Percentiles rank a stretch among this genome's conserved stretches.
Evolutionary conservation across 345 rosid genomes (phyloP).

Genomic region (Leavenworthia alabamica): DNA sequence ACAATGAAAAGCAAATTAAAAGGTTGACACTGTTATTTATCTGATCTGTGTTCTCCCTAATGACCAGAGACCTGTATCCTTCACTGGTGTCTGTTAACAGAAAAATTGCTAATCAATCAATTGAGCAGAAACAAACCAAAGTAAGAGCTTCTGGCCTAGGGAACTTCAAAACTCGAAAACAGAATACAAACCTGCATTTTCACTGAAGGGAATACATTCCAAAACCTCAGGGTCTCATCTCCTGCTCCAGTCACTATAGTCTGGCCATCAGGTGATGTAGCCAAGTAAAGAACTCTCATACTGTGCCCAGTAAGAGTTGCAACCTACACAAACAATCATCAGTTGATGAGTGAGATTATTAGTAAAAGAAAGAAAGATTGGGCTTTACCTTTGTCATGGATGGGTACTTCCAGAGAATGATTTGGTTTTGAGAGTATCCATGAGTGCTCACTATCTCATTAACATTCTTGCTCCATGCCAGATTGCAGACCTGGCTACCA

Average conservation of each 20-base stretch:
- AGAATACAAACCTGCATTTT: conserved; percentile 54
- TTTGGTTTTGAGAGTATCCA: conserved; percentile 95
- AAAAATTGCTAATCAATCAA: neutral
- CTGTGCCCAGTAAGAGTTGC: conserved; percentile 91
- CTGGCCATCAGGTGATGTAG: conserved; percentile 93
- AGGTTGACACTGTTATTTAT: conserved; percentile 37
- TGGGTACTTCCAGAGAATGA: conserved; percentile 97
- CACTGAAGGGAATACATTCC: conserved; percentile 87
- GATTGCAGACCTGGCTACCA: conserved; percentile 98
- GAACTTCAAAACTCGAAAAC: neutral
- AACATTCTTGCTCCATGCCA: conserved; percentile 95
- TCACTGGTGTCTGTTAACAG: conserved; percentile 65
- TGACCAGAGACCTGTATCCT: conserved; percentile 91
- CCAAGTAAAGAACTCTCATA: conserved; percentile 86
- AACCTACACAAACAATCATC: conserved; percentile 36
- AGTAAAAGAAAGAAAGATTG: neutral
- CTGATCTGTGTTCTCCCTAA: conserved; percentile 78
- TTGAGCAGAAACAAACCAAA: neutral
- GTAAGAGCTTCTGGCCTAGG: too few species aligned
- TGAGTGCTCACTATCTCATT: conserved; percentile 96
- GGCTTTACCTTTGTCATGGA: conserved; percentile 70
- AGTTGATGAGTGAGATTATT: neutral
- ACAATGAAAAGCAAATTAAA: neutral
- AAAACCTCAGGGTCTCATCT: conserved; percentile 87
- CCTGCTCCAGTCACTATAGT: conserved; percentile 99